Conservation (phyloP, 805 yeast genomes). For the Saturnispora quitensis region DNA sequence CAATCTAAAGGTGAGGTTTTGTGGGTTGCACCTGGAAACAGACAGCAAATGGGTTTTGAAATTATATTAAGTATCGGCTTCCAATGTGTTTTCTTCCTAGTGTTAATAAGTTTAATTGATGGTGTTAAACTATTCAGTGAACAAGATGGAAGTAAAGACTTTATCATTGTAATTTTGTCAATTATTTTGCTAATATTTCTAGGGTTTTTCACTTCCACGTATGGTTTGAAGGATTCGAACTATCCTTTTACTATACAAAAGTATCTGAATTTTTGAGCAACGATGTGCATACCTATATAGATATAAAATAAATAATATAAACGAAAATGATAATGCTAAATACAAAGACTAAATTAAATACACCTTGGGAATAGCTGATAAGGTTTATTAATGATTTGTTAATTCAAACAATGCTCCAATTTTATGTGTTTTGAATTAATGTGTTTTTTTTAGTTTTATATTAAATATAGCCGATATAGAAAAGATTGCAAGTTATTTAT, state of each 20-base stretch:
- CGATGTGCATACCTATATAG: neutral
- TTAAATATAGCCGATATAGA: neutral
- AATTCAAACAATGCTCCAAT: neutral
- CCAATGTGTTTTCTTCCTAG: slow-evolving; percentile 38
- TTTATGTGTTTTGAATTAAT: neutral
- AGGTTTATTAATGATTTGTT: neutral
- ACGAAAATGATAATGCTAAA: neutral
- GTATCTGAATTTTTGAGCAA: neutral
- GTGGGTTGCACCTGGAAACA: slow-evolving; percentile 52
- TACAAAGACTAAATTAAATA: neutral
- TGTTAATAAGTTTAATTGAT: slow-evolving; percentile 33
- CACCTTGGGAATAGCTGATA: neutral
- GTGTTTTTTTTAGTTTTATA: neutral
- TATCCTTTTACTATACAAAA: slow-evolving; percentile 34
- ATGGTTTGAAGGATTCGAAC: slow-evolving; percentile 35
- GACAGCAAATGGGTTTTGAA: slow-evolving; percentile 67
- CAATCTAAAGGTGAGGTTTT: slow-evolving; percentile 36
- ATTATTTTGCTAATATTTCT: slow-evolving; percentile 3
- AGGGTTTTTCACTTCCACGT: slow-evolving; percentile 28
- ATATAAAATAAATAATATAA: neutral
- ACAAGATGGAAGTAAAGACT: neutral
- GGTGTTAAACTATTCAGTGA: slow-evolving; percentile 6
- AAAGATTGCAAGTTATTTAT: neutral
- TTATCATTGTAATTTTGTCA: neutral
- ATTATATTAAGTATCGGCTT: slow-evolving; percentile 41